phyloP scores from a whole-genome alignment of 2,329 filamentous ascomycete species.

The Raffaelea albimanens region DNA sequence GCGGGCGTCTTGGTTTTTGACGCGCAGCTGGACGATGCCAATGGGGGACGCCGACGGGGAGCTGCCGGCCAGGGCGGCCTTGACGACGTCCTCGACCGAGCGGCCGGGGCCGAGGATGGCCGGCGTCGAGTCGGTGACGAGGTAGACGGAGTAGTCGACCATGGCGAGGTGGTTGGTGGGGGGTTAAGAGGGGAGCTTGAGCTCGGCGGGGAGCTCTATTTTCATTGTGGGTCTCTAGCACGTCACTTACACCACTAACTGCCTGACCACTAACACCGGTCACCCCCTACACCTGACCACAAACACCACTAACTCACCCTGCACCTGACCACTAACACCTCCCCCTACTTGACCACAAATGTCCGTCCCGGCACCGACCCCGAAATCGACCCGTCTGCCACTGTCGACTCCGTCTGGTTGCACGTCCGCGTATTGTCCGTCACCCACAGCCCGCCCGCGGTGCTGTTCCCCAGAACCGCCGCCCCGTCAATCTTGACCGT shows the following conservation, averaged over 20 bases:
- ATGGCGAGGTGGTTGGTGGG: not conserved
- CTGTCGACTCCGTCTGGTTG: constrained; percentile 12
- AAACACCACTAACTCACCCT: no score
- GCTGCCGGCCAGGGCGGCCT: constrained; percentile 66
- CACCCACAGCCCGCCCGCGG: constrained; percentile 10
- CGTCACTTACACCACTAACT: no score
- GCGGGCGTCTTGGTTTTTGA: constrained; percentile 72
- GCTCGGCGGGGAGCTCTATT: no score
- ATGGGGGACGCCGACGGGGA: constrained; percentile 39
- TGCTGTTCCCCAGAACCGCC: not conserved
- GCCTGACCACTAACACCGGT: no score
- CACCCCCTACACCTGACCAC: no score
- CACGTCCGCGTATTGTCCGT: constrained; percentile 17
- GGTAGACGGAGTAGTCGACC: constrained; percentile 73
- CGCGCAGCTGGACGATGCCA: constrained; percentile 72
- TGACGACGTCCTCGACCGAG: constrained; percentile 64
- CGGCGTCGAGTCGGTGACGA: constrained; percentile 89
- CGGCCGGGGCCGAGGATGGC: constrained; percentile 57
- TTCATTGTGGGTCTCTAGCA: no score
- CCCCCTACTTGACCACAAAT: no score
- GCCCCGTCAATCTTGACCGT: constrained; percentile 5
- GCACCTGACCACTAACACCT: no score
- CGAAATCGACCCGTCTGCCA: constrained; percentile 12
- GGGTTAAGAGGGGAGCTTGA: no score
- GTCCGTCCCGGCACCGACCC: constrained; percentile 8